Evolutionary conservation across 1,284 basidiomycete genomes (phyloP).

Genomic region (Volvariella volvacea): DNA sequence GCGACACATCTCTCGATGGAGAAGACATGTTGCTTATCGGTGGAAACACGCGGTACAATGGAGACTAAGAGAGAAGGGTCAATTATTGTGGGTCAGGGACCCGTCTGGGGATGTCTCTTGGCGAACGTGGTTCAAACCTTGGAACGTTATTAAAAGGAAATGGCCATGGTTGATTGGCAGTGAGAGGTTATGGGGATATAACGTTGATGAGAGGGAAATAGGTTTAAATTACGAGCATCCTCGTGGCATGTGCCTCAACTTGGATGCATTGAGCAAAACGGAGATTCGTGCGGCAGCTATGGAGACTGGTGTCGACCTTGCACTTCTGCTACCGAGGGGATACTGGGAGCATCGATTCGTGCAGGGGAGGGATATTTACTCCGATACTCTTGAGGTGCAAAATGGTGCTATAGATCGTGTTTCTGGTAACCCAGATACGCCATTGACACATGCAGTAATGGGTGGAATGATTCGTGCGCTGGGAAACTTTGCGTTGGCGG

Average conservation of each 20-base stretch:
- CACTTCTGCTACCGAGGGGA: too few relatives aligned
- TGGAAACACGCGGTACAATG: conserved; percentile 56
- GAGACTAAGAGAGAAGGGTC: conserved; percentile 41
- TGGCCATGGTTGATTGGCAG: conserved; percentile 11
- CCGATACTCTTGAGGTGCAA: too few relatives aligned
- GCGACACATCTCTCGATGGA: conserved; percentile 23
- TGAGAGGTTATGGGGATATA: too few relatives aligned
- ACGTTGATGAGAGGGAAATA: too few relatives aligned
- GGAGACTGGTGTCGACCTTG: conserved; percentile 23
- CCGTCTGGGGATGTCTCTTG: too few relatives aligned
- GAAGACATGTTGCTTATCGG: conserved; percentile 35
- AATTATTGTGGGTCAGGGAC: conserved; percentile 45
- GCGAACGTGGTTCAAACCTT: conserved; percentile 5
- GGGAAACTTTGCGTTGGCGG: neutral
- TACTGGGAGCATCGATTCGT: too few relatives aligned
- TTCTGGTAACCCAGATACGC: neutral
- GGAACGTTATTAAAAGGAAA: conserved; percentile 4
- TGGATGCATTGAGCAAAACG: conserved; percentile 43
- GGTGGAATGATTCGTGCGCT: neutral
- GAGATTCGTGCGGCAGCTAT: conserved; percentile 55
- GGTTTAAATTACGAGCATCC: conserved; percentile 21
- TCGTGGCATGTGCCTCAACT: conserved; percentile 47
- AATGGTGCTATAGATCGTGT: too few relatives aligned
- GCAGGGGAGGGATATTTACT: too few relatives aligned
- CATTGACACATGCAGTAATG: neutral